phyloP scores from a whole-genome alignment of 1,139 yeast genomes.

The Spencermartinsiella ligniputridi region DNA sequence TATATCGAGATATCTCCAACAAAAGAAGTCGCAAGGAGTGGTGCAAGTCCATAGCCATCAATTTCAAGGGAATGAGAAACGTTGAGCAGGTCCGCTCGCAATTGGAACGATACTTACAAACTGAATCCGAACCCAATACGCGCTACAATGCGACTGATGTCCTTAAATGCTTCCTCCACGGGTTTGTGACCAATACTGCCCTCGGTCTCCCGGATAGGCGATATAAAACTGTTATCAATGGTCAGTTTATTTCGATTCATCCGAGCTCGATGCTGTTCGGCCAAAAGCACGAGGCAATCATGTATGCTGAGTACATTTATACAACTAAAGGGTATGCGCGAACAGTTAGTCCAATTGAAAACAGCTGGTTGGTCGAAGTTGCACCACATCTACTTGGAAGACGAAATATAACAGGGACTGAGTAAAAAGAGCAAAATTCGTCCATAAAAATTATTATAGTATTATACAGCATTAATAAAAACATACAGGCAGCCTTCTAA shows the following conservation, averaged over 20 bases:
- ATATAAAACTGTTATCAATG: conserved; percentile 76
- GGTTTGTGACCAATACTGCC: conserved; percentile 83
- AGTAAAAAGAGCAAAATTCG: not conserved
- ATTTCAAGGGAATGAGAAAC: conserved; percentile 73
- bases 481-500: not conserved
- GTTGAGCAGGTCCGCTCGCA: conserved; percentile 75
- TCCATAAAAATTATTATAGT: not conserved
- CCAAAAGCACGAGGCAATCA: conserved; percentile 72
- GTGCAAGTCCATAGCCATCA: conserved; percentile 77
- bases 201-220: conserved; percentile 94
- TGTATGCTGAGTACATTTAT: conserved; percentile 92
- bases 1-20: conserved; percentile 41
- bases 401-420: not conserved
- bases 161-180: conserved; percentile 68
- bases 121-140: conserved; percentile 9
- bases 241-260: conserved; percentile 74
- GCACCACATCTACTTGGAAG: conserved; percentile 57
- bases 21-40: conserved; percentile 60
- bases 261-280: conserved; percentile 92
- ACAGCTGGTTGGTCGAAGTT: conserved; percentile 81
- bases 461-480: not conserved
- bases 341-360: conserved; percentile 75
- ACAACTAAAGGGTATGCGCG: conserved; percentile 93
- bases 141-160: conserved; percentile 51
- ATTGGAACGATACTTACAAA: conserved; percentile 61